Evolutionary conservation across 192 early-diverging fungal species (phyloP), one percentile per base, ranked within the genome.

Genomic region (Coemansia sp.): DNA sequence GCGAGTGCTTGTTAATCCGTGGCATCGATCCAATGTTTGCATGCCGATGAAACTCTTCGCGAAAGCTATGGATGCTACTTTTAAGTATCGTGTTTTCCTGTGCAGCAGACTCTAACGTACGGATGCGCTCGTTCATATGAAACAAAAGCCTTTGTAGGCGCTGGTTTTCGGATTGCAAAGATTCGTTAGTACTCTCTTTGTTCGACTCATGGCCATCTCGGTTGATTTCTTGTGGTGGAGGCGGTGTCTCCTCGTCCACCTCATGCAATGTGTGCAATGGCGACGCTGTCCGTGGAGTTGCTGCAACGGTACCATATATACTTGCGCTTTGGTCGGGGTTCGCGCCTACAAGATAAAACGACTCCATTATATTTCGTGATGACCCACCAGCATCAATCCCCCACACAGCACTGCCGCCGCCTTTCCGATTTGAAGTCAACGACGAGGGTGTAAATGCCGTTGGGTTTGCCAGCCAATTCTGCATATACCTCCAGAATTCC

Each of bases 61-160:
- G 72, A 63, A 84, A 78, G 56, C 66, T 84, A 12, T 75, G 67
- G n/a, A 84, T 84, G 46, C 81, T 84, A 63, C 81, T 84, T 44
- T 78, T 84, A 2, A 84, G 71, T 73, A 84, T 78, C 49, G 71
- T 84, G 69, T 78, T 84, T 39, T 84, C 81, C 24, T 78, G 81
- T 1, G 81, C 81, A 6, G 81, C 81, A 21, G 72, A 72, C 58
- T 78, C 81, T 6, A 84, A 65, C 24, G 67, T 69, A 30, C 73
- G 69, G 12, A 84, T 67, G 1, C 77, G 71, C 63, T 84, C 77
- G 21, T 66, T 66, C 39, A 78, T 60, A 16, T 63, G 58, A 35
- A 57, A 64, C 20, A 69, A 66, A 23, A 78, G 71, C 43, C 16
- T 51, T 6, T 61, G 57, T 15, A 78, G 66, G 12, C 62, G 41